phyloP scores from a whole-genome alignment of 805 yeast species.

The Ogataea nitratoaversa region DNA sequence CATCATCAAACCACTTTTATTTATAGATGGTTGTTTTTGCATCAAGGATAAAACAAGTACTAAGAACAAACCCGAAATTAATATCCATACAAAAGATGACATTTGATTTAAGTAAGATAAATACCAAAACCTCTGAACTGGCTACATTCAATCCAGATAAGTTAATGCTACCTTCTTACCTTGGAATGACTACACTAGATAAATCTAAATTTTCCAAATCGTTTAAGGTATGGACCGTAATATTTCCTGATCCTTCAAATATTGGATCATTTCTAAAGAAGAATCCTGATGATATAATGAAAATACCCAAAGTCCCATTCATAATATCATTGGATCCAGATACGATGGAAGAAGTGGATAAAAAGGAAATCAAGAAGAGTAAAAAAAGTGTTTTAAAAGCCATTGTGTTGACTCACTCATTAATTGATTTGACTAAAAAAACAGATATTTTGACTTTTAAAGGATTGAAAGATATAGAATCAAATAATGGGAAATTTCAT shows the following conservation, averaged over 20 bases:
- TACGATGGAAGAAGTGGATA: neutral
- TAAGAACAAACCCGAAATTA: neutral
- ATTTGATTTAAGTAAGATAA: neutral
- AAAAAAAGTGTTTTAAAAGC: slow-evolving; percentile 34
- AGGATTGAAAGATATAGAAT: slow-evolving; percentile 43
- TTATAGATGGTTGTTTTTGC: neutral
- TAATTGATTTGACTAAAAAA: slow-evolving; percentile 37
- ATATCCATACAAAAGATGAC: neutral
- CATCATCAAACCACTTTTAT: neutral
- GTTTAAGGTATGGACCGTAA: slow-evolving; percentile 63
- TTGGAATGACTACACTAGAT: slow-evolving; percentile 64
- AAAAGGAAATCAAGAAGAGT: neutral
- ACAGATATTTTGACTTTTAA: slow-evolving; percentile 34
- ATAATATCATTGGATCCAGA: slow-evolving; percentile 39
- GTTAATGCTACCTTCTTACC: slow-evolving; percentile 58
- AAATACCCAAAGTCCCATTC: slow-evolving; percentile 66
- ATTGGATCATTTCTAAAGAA: slow-evolving; percentile 60
- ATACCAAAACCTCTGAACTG: neutral
- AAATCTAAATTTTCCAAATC: slow-evolving; percentile 53
- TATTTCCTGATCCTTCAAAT: slow-evolving; percentile 60
- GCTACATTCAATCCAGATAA: slow-evolving; percentile 10
- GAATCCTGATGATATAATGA: slow-evolving; percentile 57
- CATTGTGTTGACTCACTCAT: slow-evolving; percentile 55
- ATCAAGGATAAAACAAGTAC: neutral
- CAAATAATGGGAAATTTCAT: slow-evolving; percentile 41